Evolutionary conservation across 1,139 yeast species (phyloP).

Genomic region (Debaryomyces sp.): DNA sequence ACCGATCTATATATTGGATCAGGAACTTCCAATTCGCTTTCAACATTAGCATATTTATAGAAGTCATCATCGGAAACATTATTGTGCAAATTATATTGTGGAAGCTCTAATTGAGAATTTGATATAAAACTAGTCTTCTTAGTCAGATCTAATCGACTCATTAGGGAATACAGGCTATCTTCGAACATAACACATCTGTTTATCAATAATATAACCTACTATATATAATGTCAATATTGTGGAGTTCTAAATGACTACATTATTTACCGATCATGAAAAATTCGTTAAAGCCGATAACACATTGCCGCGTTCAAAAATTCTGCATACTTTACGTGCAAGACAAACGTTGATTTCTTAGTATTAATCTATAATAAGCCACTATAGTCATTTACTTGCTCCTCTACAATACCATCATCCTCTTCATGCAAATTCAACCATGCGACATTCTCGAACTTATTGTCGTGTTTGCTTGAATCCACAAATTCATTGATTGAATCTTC

Average conservation of each 20-base stretch:
- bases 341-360: not conserved
- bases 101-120: not conserved
- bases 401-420: constrained; percentile 55
- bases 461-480: constrained; percentile 28
- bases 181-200: not conserved
- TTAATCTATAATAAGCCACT: constrained; percentile 19
- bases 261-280: constrained; percentile 1
- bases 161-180: not conserved
- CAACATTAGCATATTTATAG: constrained; percentile 8
- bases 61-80: constrained; percentile 8
- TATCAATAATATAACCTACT: not conserved
- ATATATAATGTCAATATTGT: not conserved
- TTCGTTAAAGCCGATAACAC: not conserved
- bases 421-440: constrained; percentile 68
- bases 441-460: constrained; percentile 42
- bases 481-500: constrained; percentile 47
- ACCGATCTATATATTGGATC: not conserved
- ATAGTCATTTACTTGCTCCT: constrained; percentile 36
- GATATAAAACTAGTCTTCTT: not conserved
- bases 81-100: not conserved
- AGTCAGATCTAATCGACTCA: not conserved
- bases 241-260: not conserved
- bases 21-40: not conserved
- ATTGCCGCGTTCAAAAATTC: constrained; percentile 1
- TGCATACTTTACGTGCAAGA: not conserved